A percentile compares a stretch with the other conserved stretches of the same genome.
Evolutionary conservation across 345 rosid species (phyloP).

Genomic region (Euphorbia lathyris): DNA sequence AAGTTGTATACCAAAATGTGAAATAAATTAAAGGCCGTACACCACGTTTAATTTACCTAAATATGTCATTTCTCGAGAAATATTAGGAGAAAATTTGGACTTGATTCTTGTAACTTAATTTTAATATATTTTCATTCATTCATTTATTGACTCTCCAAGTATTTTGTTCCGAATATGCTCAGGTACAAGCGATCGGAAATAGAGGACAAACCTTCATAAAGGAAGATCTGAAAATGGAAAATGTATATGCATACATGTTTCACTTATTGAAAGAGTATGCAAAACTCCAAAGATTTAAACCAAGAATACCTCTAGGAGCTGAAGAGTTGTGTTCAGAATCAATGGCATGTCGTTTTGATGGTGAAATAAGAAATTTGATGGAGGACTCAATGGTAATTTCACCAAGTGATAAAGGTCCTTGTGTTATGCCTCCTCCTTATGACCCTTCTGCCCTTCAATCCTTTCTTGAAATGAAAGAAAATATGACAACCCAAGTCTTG

Average conservation of each 20-base stretch:
- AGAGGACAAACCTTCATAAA: constrained; percentile 48
- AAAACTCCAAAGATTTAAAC: constrained; percentile 59
- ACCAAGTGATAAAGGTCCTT: neutral
- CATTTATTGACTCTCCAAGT: no score
- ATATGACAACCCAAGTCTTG: neutral
- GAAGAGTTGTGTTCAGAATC: constrained; percentile 31
- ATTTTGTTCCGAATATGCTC: neutral
- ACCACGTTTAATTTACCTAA: no score
- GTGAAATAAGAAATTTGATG: neutral
- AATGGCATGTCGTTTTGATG: neutral
- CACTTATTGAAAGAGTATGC: constrained; percentile 62
- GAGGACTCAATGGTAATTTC: neutral
- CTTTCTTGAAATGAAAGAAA: neutral
- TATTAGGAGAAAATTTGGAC: no score
- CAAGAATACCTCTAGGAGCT: constrained; percentile 43
- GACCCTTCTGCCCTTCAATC: neutral
- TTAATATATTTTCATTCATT: no score
- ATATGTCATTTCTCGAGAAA: no score
- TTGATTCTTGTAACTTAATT: no score
- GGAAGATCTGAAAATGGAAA: constrained; percentile 54
- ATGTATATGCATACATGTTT: constrained; percentile 71
- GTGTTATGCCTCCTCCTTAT: constrained; percentile 10
- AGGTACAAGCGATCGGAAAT: constrained; percentile 64
- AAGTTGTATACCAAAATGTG: no score
- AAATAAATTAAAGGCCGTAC: no score